phyloP scores from a whole-genome alignment of 108 stramenopile species.

The Nitzschia palea region DNA sequence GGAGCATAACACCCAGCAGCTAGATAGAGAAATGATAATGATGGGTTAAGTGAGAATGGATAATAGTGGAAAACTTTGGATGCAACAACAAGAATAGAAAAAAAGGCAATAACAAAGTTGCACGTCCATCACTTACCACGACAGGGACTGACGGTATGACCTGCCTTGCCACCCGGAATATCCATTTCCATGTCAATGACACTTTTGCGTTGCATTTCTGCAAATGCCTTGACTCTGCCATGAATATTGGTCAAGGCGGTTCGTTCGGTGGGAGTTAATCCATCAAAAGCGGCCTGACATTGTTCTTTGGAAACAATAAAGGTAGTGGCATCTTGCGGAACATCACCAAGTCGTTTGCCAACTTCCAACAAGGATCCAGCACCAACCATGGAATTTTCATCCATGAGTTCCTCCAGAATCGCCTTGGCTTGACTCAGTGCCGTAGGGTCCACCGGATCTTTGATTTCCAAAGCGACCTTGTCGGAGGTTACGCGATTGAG shows the following conservation, averaged over 20 bases:
- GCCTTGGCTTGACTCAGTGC: conserved; percentile 80
- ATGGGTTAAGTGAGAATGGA: not conserved
- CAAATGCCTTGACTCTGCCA: conserved; percentile 85
- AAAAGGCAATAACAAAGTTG: not conserved
- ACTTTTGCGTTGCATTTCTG: conserved; percentile 84
- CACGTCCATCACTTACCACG: conserved; percentile 38
- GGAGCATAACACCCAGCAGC: conserved; percentile 99
- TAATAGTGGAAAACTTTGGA: not conserved
- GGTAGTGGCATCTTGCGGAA: conserved; percentile 35
- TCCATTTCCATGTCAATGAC: conserved; percentile 83
- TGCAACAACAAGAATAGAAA: not conserved
- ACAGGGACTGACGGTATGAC: conserved; percentile 95
- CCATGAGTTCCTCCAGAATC: conserved; percentile 67
- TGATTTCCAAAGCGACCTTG: conserved; percentile 76
- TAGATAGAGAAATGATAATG: not conserved
- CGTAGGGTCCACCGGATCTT: conserved; percentile 85
- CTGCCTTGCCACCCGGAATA: conserved; percentile 96
- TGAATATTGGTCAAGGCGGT: conserved; percentile 78
- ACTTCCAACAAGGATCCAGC: conserved; percentile 52
- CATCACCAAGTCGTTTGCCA: conserved; percentile 70
- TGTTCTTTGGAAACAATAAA: conserved; percentile 54
- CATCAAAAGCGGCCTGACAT: conserved; percentile 73
- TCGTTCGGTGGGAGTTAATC: conserved; percentile 50
- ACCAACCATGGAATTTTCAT: conserved; percentile 26
- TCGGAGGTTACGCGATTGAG: conserved; percentile 65